phyloP scores from a whole-genome alignment of 441 rosid genomes.

The Jatropha podagrica region DNA sequence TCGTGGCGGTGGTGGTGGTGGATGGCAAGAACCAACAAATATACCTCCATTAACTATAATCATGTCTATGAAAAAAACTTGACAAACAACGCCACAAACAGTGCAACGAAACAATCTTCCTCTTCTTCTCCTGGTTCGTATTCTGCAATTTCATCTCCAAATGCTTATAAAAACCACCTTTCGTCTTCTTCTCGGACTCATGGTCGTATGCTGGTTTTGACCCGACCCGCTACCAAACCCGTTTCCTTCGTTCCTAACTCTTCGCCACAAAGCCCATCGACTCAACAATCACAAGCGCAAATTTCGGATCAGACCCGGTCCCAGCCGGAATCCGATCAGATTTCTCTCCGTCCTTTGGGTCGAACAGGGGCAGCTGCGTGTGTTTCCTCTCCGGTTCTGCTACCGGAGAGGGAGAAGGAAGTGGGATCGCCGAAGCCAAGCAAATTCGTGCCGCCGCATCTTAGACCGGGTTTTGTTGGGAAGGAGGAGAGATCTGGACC shows the following conservation, averaged over 20 bases:
- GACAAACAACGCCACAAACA: constrained; percentile 20
- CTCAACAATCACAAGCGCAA: not conserved
- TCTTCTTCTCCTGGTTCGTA: constrained; percentile 19
- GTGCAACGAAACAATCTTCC: constrained; percentile 28
- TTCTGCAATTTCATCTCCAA: constrained; percentile 36
- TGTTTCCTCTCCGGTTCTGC: constrained; percentile 27
- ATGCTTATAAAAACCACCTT: constrained; percentile 27
- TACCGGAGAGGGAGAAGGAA: constrained; percentile 35
- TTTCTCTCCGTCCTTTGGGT: constrained; percentile 68
- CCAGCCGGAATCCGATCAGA: constrained; percentile 40
- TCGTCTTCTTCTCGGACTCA: constrained; percentile 39
- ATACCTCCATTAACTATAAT: constrained; percentile 67
- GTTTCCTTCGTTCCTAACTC: constrained; percentile 19
- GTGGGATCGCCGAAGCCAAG: constrained; percentile 39
- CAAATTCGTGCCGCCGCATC: constrained; percentile 87
- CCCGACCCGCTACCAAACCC: constrained; percentile 59
- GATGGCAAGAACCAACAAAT: constrained; percentile 87
- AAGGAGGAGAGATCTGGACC: constrained; percentile 54
- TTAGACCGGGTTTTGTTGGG: constrained; percentile 69
- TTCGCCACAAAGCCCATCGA: constrained; percentile 11
- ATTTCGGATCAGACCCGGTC: constrained; percentile 30
- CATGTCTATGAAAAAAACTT: constrained; percentile 58
- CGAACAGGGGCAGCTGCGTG: constrained; percentile 45
- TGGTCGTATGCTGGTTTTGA: constrained; percentile 90
- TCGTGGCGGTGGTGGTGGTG: constrained; percentile 9